Percentiles rank a stretch among this genome's conserved stretches.
These are phyloP conservation scores for Podila minutissima DNA, from an alignment of 192 early-diverging fungal genomes.

Conservation along the genomic window DNA sequence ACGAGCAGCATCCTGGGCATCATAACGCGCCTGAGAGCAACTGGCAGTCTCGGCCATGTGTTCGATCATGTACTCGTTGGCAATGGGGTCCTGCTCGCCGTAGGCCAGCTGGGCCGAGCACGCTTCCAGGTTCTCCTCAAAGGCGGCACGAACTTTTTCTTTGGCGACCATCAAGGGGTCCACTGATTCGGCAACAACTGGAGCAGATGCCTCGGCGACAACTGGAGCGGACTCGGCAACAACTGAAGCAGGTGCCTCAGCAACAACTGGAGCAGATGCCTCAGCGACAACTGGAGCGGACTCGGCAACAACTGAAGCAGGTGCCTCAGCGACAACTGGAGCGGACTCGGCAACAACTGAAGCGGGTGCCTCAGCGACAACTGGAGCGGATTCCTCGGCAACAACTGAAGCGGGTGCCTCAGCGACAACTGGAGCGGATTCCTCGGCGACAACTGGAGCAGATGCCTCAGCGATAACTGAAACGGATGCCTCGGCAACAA, in stretches of 20 bases:
- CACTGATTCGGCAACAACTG: not conserved
- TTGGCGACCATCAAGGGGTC: conserved; percentile 10
- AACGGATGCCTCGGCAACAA: not conserved
- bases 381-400: not conserved
- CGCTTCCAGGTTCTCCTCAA: conserved; percentile 18
- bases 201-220: not conserved
- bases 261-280: not conserved
- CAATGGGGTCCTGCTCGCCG: conserved; percentile 30
- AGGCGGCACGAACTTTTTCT: conserved; percentile 14
- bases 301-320: not conserved
- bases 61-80: conserved; percentile 27
- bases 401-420: not conserved
- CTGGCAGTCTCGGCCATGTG: conserved; percentile 2
- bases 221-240: no score
- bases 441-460: not conserved
- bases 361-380: not conserved
- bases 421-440: no score
- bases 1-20: conserved; percentile 12
- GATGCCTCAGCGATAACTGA: no score
- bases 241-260: not conserved
- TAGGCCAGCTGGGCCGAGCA: conserved; percentile 22
- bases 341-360: not conserved
- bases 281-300: not conserved
- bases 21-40: conserved; percentile 10
- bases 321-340: not conserved